Conservation (phyloP, 768 basidiomycete genomes). For the Kwoniella newhampshirensis region DNA sequence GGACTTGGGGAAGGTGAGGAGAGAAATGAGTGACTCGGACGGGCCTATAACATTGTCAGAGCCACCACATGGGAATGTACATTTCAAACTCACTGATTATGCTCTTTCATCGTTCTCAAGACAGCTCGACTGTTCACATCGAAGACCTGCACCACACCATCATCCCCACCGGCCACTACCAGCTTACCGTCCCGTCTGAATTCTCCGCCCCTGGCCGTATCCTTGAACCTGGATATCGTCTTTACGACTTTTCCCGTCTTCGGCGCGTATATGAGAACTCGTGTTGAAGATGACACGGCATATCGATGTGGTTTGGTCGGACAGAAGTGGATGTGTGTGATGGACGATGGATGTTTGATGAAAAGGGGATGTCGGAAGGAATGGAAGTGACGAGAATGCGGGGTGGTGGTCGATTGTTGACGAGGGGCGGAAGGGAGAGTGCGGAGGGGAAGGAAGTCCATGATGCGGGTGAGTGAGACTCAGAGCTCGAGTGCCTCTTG, state of each 20-base stretch:
- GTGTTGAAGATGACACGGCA: conserved; percentile 89
- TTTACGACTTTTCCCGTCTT: conserved; percentile 95
- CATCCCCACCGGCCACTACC: conserved; percentile 91
- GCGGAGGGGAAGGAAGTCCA: conserved; percentile 50
- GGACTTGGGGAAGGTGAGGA: conserved; percentile 69
- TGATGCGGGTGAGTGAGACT: conserved; percentile 16
- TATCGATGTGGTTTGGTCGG: conserved; percentile 84
- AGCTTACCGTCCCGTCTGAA: conserved; percentile 93
- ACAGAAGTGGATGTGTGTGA: conserved; percentile 91
- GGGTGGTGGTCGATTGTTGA: conserved; percentile 36
- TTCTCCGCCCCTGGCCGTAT: conserved; percentile 82
- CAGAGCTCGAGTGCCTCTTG: too few relatives aligned
- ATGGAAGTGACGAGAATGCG: conserved; percentile 52
- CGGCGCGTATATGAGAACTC: conserved; percentile 93
- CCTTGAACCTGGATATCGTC: conserved; percentile 95
- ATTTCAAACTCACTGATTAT: conserved; percentile 69
- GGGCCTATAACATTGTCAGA: conserved; percentile 57
- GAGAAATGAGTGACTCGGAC: conserved; percentile 95
- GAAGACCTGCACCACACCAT: conserved; percentile 83
- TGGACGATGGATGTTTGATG: conserved; percentile 93
- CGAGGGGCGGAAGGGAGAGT: conserved; percentile 44
- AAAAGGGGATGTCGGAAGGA: conserved; percentile 61
- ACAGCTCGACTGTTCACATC: conserved; percentile 92
- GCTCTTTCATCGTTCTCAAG: conserved; percentile 83
- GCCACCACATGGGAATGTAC: not conserved